Evolutionary conservation across 1,139 yeast genomes (phyloP), one percentile per base, ranked within the genome.

Genomic region (Nakaseomyces uthaithaninus): DNA sequence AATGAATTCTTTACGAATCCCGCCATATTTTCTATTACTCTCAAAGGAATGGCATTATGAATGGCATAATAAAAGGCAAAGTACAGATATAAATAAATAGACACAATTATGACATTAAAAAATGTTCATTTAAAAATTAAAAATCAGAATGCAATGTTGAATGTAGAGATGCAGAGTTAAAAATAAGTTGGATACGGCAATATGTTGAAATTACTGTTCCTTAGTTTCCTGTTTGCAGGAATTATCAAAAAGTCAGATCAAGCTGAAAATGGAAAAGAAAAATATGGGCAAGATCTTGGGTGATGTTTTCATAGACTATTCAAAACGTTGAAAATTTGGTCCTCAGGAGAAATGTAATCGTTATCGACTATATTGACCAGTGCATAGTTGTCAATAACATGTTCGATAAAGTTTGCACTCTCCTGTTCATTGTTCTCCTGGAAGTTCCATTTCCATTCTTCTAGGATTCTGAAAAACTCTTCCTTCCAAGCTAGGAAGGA

Each of bases 401-500:
- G 52, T 26, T 66, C 54, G 49, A 89, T 64, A 41, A 85, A 69
- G 6, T 58, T 47, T 18, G 55, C 60, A 27, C 68, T 57, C 11
- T 57, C 56, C 19, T 45, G 15, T 26, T 54, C 48, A 36, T 54
- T 49, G 33, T 50, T 52, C n/a, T 71, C 64, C 40, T 65, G 66
- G 45, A 75, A 71, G 41, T 78, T 75, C 36, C 71, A 65, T 39
- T 71, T 68, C 98, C 98, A 91, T 59, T 86, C 95, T 36, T 73
- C 67, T 44, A 89, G 73, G 46, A 91, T 77, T 50, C 86, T 71
- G 69, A 74, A 91, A 27, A 91, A 93, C 63, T 91, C 98, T 60
- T 89, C 96, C 62, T 86, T 89, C 98, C 98, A 91, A 8, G 97
- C 95, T 53, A 85, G 67, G 64, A 86, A 86, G 3, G 94, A 82